phyloP scores from a whole-genome alignment of 139 green algal genomes.

The Chlorella sp. region DNA sequence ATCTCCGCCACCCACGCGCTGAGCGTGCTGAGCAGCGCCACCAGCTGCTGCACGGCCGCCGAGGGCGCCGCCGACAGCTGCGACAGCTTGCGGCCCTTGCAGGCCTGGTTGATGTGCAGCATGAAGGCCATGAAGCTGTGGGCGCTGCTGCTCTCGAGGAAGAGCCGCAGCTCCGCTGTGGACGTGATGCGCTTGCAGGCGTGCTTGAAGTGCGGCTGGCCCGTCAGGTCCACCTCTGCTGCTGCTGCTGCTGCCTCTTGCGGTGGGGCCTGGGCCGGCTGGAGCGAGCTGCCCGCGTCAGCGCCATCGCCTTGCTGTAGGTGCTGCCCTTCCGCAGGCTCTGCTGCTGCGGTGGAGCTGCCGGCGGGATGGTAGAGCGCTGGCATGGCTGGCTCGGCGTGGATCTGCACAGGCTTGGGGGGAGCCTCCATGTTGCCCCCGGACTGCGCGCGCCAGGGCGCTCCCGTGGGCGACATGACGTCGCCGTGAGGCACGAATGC shows the following conservation, averaged over 20 bases:
- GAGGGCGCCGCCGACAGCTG: constrained; percentile 3
- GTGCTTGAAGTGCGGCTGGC: not conserved
- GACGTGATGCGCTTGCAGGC: constrained; percentile 28
- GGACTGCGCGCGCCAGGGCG: not conserved
- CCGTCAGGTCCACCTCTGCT: not conserved
- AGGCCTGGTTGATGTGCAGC: constrained; percentile 64
- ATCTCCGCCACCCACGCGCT: constrained; percentile 69
- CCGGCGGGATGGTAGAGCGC: too few relatives aligned
- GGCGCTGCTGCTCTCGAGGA: constrained; percentile 41
- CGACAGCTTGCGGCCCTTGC: constrained; percentile 8
- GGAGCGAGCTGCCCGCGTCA: not conserved
- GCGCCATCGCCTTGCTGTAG: too few relatives aligned
- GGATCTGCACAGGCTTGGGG: not conserved
- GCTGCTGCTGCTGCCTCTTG: constrained; percentile 1
- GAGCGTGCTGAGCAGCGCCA: constrained; percentile 53
- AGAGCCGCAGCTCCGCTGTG: constrained; percentile 37
- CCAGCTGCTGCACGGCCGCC: constrained; percentile 11
- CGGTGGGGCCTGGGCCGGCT: not conserved
- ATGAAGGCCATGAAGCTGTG: constrained; percentile 80
- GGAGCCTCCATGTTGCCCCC: not conserved
- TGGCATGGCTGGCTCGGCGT: not conserved
- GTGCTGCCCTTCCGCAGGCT: too few relatives aligned
- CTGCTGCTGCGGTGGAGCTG: too few relatives aligned
- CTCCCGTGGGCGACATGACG: not conserved
- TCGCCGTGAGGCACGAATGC: not conserved